Evolutionary conservation across 2,329 filamentous ascomycete genomes (phyloP).

Genomic region (Xylariaceae sp.): DNA sequence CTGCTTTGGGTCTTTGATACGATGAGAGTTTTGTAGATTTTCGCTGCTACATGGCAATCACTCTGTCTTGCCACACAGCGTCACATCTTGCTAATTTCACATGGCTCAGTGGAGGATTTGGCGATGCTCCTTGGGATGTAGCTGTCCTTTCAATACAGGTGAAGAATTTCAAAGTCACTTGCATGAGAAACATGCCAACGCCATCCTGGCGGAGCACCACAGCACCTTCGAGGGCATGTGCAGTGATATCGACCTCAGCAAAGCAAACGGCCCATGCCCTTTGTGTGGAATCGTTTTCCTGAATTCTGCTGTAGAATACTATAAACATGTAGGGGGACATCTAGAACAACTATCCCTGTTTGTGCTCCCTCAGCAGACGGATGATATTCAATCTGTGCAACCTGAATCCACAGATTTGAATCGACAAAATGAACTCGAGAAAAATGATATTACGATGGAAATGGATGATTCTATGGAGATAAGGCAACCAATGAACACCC

Average conservation of each 20-base stretch:
- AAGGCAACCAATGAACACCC: too few relatives aligned
- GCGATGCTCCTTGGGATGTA: not conserved
- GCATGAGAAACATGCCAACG: not conserved
- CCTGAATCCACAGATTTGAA: too few relatives aligned
- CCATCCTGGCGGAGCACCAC: not conserved
- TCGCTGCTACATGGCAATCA: too few relatives aligned
- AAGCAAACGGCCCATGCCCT: constrained; percentile 2
- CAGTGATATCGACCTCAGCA: not conserved
- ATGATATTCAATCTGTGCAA: too few relatives aligned
- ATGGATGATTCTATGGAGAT: too few relatives aligned
- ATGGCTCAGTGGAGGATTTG: constrained; percentile 6
- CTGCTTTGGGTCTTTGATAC: too few relatives aligned
- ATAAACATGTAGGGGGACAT: constrained; percentile 2
- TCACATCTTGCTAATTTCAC: too few relatives aligned
- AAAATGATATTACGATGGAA: too few relatives aligned
- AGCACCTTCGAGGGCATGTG: not conserved
- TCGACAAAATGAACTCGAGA: not conserved
- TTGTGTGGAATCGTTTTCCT: not conserved
- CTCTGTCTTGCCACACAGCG: too few relatives aligned
- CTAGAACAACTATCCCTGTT: constrained; percentile 8
- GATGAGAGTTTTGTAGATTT: too few relatives aligned
- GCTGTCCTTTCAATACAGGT: not conserved
- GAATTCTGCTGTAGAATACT: constrained; percentile 1
- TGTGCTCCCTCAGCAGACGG: not conserved
- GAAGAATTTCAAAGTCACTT: constrained; percentile 2